Conservation (phyloP, 2,329 filamentous ascomycete genomes). For the Nannizzia gypsea region DNA sequence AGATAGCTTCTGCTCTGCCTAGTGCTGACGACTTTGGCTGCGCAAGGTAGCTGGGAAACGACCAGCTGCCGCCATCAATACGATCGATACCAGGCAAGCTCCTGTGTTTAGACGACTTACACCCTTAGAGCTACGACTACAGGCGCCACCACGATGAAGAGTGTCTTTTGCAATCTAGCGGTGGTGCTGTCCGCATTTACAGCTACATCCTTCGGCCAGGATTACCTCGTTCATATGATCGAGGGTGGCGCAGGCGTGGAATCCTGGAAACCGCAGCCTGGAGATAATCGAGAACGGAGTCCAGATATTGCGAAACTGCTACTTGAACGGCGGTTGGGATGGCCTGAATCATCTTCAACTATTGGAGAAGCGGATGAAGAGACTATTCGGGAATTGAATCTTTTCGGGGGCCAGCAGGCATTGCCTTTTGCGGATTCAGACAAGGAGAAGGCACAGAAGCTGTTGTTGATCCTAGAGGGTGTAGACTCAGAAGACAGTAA, state of each 20-base stretch:
- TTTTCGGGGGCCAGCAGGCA: slow-evolving; percentile 44
- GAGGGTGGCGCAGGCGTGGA: slow-evolving; percentile 9
- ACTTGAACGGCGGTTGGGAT: slow-evolving; percentile 38
- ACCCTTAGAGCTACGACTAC: not conserved
- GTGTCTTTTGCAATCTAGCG: slow-evolving; percentile 10
- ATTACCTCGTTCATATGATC: slow-evolving; percentile 26
- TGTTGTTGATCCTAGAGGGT: slow-evolving; percentile 41
- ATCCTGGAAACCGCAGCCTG: slow-evolving; percentile 4
- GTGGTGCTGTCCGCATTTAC: slow-evolving; percentile 10
- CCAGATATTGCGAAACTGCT: slow-evolving; percentile 27
- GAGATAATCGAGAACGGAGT: slow-evolving; percentile 15
- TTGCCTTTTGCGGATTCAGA: slow-evolving; percentile 39
- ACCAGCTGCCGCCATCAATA: not conserved
- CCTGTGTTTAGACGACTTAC: not conserved
- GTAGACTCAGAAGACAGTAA: slow-evolving; percentile 50
- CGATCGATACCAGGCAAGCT: slow-evolving; percentile 2
- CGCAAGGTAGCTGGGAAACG: not conserved
- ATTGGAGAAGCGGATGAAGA: slow-evolving; percentile 33
- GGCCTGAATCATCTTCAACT: slow-evolving; percentile 36
- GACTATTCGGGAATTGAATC: slow-evolving; percentile 47
- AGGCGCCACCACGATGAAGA: slow-evolving; percentile 12
- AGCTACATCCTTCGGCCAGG: slow-evolving; percentile 13
- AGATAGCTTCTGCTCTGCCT: not conserved
- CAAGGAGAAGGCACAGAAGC: slow-evolving; percentile 17
- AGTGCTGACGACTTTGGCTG: not conserved